Evolutionary conservation across 148 eudicot species (phyloP).

Genomic region (Persicaria maculosa): DNA sequence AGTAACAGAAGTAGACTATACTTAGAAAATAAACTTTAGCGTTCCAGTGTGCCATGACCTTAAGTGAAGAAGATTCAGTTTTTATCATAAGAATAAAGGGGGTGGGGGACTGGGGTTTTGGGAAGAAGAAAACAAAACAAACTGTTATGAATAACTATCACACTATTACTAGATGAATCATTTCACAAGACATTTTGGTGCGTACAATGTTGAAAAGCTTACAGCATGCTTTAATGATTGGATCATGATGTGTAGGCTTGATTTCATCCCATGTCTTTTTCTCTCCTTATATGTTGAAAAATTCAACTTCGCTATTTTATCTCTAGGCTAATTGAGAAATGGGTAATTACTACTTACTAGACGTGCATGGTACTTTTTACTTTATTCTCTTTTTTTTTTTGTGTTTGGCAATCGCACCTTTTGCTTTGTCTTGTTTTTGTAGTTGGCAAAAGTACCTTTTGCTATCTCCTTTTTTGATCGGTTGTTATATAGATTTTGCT

Average conservation of each 20-base stretch:
- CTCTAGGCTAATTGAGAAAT: neutral
- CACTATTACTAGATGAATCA: neutral
- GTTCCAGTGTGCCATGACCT: neutral
- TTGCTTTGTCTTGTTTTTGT: neutral
- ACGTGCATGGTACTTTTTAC: neutral
- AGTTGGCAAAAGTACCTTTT: neutral
- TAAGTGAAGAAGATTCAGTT: neutral
- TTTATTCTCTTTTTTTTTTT: neutral
- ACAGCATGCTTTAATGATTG: neutral
- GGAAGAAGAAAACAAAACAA: neutral
- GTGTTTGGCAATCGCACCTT: neutral
- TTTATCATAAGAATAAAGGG: no score
- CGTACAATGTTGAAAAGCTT: neutral
- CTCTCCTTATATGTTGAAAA: neutral
- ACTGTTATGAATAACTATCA: neutral
- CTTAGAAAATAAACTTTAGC: neutral
- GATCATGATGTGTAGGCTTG: neutral
- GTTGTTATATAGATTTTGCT: neutral
- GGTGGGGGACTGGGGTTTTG: no score
- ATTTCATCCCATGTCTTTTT: neutral
- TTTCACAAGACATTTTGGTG: neutral
- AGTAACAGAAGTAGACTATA: neutral
- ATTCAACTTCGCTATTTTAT: no score
- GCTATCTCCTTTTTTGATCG: neutral
- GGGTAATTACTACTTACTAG: neutral